Evolutionary conservation across 495 filamentous ascomycete species (phyloP), one percentile per base, ranked within the genome.

Genomic region (Barbatosphaeria neglecta): DNA sequence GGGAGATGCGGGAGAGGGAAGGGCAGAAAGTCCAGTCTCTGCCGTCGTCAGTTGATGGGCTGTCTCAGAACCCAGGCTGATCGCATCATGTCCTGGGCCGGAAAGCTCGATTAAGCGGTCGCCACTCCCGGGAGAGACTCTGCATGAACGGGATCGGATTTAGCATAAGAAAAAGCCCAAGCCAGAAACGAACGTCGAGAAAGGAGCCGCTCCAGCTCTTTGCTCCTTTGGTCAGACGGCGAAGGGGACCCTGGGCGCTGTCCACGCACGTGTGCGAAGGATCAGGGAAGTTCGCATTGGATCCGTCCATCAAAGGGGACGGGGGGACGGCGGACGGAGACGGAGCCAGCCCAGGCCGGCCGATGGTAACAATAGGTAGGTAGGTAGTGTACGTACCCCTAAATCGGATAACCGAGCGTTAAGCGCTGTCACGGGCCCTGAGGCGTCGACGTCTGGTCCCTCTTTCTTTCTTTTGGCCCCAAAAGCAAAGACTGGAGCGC

Each of bases 21-120:
- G 31, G 31, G 5, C 6, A 35, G n/a, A n/a, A n/a, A n/a, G n/a
- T n/a, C n/a, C n/a, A n/a, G n/a, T n/a, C 16, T 35, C 31, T 35
- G 31, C 16, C 58, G 55, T 52, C 57, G 55, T 62, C 58, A 64
- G 55, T 61, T 51, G 59, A 61, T 60, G 58, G 50, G 55, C 49
- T 62, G 61, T 64, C 61, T 64, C 59, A 62, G 51, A 40, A 55
- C 58, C 46, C 57, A 51, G 58, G 49, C 52, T 54, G 56, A 63
- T 67, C 62, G 64, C 64, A 67, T 67, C 60, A 59, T 65, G 51
- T 45, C 55, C 55, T 50, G 53, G 43, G 52, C 48, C 44, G 46
- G 37, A 41, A 45, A 45, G 37, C 31, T 50, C 22, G 50, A 23
- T 52, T 24, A 28, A 41, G 43, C 48, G 19, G 48, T 49, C 35